Evolutionary conservation across 1,284 basidiomycete genomes (phyloP), one percentile per base, ranked within the genome.

Genomic region (Ustilago shanxiensis): DNA sequence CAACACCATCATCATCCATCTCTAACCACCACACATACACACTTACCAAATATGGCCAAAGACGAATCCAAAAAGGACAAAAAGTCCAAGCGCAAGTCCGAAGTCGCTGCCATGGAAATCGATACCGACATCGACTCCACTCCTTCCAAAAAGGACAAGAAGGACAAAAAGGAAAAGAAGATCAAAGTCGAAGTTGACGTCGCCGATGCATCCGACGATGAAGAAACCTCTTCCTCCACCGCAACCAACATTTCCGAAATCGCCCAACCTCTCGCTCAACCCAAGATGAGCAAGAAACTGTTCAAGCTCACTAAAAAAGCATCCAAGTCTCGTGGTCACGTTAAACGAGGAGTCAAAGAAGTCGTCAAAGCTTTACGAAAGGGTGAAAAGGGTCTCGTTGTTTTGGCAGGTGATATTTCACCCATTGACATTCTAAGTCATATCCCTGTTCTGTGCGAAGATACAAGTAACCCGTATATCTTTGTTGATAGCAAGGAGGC

Each of bases 361-460:
- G 85, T 86, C 6, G 85, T 85, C 70, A 86, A 86, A 61, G 79
- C 80, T 5, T 70, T 86, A 5, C 76, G 83, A 33, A 86, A 86
- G 71, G 80, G 79, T 18, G 85, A 85, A 37, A 86, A 86, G 68
- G 85, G 83, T 10, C 89, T 99, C 26, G 91, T 99, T 50, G 89
- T 99, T 63, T 90, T 99, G 64, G 97, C 97, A 5, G 95, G 93
- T 47, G 97, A 99, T 87, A 99, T 99, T 85, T 95, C 93, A 54
- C 97, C 97, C 26, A 93, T 99, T 82, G 97, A 99, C 87, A 98
- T 99, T 80, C 93, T 99, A 80, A 95, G 95, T 24, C 97, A 99
- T 88, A 89, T 99, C 62, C 97, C 97, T 16, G 89, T 98, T 33
- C 89, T 99, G 82, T 93, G 94, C 65, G 97, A 99, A 88, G 97